phyloP scores from a whole-genome alignment of 179 eudicot genomes.

The Silene coronaria region DNA sequence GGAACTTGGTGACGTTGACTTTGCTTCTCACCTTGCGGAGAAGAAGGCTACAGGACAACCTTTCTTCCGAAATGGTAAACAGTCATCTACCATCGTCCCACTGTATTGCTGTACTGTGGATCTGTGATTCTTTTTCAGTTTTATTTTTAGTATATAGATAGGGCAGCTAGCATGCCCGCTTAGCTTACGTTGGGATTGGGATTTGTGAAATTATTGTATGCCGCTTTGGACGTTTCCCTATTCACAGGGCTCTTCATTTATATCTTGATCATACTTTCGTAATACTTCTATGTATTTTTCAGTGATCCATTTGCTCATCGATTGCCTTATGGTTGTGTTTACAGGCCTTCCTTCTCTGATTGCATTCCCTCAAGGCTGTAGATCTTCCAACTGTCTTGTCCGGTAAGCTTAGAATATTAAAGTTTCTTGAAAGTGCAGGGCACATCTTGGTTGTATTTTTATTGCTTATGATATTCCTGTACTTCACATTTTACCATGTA shows the following conservation, averaged over 20 bases:
- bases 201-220: neutral
- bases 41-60: slow-evolving; percentile 66
- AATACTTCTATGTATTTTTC: neutral
- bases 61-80: slow-evolving; percentile 62
- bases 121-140: neutral
- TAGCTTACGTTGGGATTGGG: neutral
- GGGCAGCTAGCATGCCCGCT: neutral
- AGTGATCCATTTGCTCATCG: neutral
- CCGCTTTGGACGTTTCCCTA: neutral
- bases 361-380: slow-evolving; percentile 75
- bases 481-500: neutral
- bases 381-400: slow-evolving; percentile 52
- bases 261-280: neutral
- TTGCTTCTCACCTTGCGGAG: slow-evolving; percentile 67
- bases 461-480: neutral
- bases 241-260: neutral
- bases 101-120: neutral
- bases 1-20: slow-evolving; percentile 65
- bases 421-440: slow-evolving; percentile 10
- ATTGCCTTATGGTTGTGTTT: slow-evolving; percentile 17
- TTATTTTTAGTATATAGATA: neutral
- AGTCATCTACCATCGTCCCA: neutral
- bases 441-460: neutral
- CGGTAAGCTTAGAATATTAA: slow-evolving; percentile 43
- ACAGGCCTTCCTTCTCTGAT: slow-evolving; percentile 73